A percentile compares a stretch with the other conserved stretches of the same genome.
These are phyloP conservation scores for Acer campestre DNA, from an alignment of 345 rosid genomes.

Conservation along the genomic window DNA sequence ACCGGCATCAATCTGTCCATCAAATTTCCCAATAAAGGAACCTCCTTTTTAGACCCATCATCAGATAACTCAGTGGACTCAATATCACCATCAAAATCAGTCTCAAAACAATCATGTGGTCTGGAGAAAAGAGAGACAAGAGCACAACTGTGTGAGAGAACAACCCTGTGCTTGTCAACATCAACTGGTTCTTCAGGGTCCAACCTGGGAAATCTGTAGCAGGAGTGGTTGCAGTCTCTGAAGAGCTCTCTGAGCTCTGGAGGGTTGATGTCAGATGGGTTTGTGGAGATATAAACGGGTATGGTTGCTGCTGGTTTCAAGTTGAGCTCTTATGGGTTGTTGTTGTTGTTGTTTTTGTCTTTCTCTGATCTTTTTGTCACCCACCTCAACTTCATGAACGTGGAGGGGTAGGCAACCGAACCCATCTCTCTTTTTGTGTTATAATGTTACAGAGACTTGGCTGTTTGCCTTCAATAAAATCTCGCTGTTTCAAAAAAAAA, in stretches of 20 bases:
- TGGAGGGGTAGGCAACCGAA: constrained; percentile 14
- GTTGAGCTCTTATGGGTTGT: constrained; percentile 7
- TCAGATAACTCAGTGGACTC: neutral
- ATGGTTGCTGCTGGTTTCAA: constrained; percentile 31
- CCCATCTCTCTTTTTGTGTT: neutral
- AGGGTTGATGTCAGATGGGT: constrained; percentile 51
- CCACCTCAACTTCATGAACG: constrained; percentile 60
- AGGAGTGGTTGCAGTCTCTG: constrained; percentile 61
- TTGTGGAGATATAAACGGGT: constrained; percentile 66
- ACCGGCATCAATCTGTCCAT: constrained; percentile 47
- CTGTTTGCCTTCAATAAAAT: no score
- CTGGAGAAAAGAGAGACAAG: constrained; percentile 78
- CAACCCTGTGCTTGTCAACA: constrained; percentile 58
- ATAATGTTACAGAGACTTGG: no score
- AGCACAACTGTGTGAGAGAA: constrained; percentile 62
- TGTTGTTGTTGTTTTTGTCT: constrained; percentile 15
- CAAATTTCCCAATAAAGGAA: constrained; percentile 34
- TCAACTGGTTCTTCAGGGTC: constrained; percentile 40
- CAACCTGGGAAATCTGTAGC: constrained; percentile 52
- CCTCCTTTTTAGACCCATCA: neutral
- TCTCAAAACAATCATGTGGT: constrained; percentile 23
- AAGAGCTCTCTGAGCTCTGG: constrained; percentile 51
- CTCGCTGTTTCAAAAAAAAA: no score
- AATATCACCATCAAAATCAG: constrained; percentile 2
- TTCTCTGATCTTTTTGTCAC: constrained; percentile 28